Percentiles rank a stretch among this genome's conserved stretches.
phyloP scores from a whole-genome alignment of 2,329 filamentous ascomycete species.

The Trichoderma atroviride region DNA sequence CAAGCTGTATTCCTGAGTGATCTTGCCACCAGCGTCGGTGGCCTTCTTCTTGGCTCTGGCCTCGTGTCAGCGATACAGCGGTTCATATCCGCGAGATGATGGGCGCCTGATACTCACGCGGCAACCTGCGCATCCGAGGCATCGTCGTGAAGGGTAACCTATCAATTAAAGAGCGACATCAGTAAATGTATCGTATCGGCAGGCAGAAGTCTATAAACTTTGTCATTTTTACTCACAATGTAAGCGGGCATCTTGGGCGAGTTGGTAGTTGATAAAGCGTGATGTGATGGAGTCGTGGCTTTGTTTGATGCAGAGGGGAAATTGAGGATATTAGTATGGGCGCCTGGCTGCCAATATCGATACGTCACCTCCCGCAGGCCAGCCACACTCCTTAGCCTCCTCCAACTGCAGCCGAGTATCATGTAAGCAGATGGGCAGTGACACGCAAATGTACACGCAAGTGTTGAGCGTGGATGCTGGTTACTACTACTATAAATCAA shows the following conservation, averaged over 20 bases:
- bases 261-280: neutral
- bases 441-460: neutral
- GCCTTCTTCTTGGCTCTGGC: slow-evolving; percentile 75
- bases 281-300: neutral
- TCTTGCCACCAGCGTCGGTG: slow-evolving; percentile 75
- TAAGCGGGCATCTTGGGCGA: slow-evolving; percentile 55
- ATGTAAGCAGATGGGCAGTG: slow-evolving; percentile 9
- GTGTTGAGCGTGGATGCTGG: neutral
- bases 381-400: slow-evolving; percentile 13
- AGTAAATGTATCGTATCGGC: neutral
- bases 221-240: slow-evolving; percentile 48
- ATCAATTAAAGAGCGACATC: slow-evolving; percentile 21
- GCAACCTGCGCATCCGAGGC: slow-evolving; percentile 68
- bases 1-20: slow-evolving; percentile 79
- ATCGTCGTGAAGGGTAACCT: slow-evolving; percentile 81
- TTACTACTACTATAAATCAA: neutral
- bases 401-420: slow-evolving; percentile 2
- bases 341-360: slow-evolving; percentile 2
- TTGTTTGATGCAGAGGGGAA: neutral
- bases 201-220: neutral
- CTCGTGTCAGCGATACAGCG: neutral
- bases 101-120: slow-evolving; percentile 53
- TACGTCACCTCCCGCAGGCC: slow-evolving; percentile 15
- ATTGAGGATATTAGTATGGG: neutral
- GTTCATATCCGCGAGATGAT: neutral